Evolutionary conservation across 2,329 filamentous ascomycete genomes (phyloP).

Genomic region (Blastomyces parvus): DNA sequence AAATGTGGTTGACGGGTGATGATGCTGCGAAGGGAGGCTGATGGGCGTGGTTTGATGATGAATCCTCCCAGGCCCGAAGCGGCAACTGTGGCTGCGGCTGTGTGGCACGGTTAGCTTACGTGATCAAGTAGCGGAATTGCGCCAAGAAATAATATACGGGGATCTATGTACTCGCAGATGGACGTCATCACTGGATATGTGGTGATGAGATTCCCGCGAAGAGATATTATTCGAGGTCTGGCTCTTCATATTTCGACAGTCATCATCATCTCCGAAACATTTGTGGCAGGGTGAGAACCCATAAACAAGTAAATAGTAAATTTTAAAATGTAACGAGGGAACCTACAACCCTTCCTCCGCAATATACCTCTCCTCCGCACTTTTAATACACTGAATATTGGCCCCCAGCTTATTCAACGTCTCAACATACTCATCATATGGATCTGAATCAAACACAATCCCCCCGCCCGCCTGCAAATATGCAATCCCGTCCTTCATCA

Average conservation of each 20-base stretch:
- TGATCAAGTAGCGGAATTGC: no score
- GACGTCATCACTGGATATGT: no score
- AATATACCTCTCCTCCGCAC: constrained; percentile 63
- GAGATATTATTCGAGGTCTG: no score
- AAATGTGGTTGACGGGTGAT: not conserved
- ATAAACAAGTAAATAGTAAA: not conserved
- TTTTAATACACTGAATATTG: constrained; percentile 79
- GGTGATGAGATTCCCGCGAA: no score
- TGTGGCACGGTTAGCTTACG: not conserved
- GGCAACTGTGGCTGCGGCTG: not conserved
- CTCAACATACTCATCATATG: constrained; percentile 85
- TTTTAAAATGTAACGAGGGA: not conserved
- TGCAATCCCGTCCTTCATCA: constrained; percentile 80
- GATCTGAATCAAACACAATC: constrained; percentile 90
- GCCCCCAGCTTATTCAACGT: constrained; percentile 93
- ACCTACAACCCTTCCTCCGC: constrained; percentile 23
- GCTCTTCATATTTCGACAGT: no score
- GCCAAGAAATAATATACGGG: no score
- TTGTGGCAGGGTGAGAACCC: not conserved
- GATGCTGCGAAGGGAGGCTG: not conserved
- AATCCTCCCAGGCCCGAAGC: not conserved
- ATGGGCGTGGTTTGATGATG: not conserved
- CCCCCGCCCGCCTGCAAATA: constrained; percentile 82
- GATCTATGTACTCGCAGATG: no score
- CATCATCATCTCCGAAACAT: not conserved